Evolutionary conservation across 1,284 basidiomycete genomes (phyloP).

Genomic region (Farysia itapuensis): DNA sequence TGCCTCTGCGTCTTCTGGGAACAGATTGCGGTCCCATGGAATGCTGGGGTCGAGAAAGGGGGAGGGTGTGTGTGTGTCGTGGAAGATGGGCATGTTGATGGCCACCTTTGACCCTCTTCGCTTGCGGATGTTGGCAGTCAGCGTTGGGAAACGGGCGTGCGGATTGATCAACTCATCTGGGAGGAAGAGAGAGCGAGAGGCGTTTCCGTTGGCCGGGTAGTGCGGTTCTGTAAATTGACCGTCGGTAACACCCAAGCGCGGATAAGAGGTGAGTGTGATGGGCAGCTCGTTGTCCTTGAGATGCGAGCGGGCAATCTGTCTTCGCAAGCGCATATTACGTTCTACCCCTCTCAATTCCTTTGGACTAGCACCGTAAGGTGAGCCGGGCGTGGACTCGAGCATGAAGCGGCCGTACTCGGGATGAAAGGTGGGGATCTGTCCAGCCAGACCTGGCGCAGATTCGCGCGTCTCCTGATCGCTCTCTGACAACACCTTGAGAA

Average conservation of each 20-base stretch:
- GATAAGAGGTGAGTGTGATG: constrained; percentile 92
- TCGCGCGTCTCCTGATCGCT: constrained; percentile 67
- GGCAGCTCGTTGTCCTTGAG: constrained; percentile 84
- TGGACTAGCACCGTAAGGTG: constrained; percentile 85
- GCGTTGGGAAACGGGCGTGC: constrained; percentile 94
- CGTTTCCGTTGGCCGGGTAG: constrained; percentile 74
- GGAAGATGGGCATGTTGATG: constrained; percentile 91
- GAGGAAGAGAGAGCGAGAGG: constrained; percentile 87
- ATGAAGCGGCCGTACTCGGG: constrained; percentile 98
- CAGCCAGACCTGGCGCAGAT: constrained; percentile 65
- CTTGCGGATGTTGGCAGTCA: constrained; percentile 91
- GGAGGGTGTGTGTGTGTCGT: constrained; percentile 80
- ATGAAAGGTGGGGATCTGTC: constrained; percentile 83
- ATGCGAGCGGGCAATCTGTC: constrained; percentile 79
- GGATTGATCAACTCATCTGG: constrained; percentile 95
- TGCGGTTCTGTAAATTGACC: constrained; percentile 83
- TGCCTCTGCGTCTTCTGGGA: constrained; percentile 82
- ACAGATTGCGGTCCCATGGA: constrained; percentile 77
- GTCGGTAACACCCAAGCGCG: constrained; percentile 82
- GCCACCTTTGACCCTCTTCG: constrained; percentile 89
- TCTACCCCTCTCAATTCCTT: constrained; percentile 86
- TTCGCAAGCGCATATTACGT: constrained; percentile 83
- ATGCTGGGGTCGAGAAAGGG: constrained; percentile 90
- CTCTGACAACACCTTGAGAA: constrained; percentile 73
- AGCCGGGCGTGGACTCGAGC: constrained; percentile 95